phyloP scores from a whole-genome alignment of 306 rosid species.

The Trifolium repens region DNA sequence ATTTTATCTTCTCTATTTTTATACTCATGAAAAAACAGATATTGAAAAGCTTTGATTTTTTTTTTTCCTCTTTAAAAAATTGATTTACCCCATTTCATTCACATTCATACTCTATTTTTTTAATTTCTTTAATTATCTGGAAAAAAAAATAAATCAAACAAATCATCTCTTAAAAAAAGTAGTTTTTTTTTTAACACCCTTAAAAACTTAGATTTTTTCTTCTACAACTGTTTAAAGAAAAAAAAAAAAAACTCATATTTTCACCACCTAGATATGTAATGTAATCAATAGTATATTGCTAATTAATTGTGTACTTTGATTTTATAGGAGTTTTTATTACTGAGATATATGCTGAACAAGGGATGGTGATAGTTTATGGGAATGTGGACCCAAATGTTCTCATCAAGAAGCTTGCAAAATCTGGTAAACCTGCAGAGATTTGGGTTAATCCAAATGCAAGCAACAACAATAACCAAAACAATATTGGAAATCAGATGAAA shows the following conservation, averaged over 20 bases:
- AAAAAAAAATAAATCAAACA: too few species aligned
- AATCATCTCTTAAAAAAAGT: too few species aligned
- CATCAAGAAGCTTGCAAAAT: constrained; percentile 79
- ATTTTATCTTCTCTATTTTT: not conserved
- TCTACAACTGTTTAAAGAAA: too few species aligned
- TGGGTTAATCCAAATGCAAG: constrained; percentile 55
- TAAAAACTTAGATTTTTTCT: too few species aligned
- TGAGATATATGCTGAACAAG: constrained; percentile 83
- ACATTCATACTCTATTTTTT: too few species aligned
- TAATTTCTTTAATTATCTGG: too few species aligned
- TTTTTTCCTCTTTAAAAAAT: not conserved
- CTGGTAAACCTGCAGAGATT: constrained; percentile 85
- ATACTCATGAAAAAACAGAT: not conserved
- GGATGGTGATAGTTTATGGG: constrained; percentile 86
- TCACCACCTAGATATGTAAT: too few species aligned
- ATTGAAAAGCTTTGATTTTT: not conserved
- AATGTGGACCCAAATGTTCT: constrained; percentile 81
- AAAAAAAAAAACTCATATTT: too few species aligned
- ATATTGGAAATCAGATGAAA: constrained; percentile 60
- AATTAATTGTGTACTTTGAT: not conserved
- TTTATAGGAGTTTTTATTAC: constrained; percentile 76
- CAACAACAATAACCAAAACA: constrained; percentile 50
- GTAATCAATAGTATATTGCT: not conserved
- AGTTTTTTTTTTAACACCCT: too few species aligned
- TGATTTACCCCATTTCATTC: too few species aligned